Conservation (phyloP, 2,329 filamentous ascomycete species). For the Periconia sp. region DNA sequence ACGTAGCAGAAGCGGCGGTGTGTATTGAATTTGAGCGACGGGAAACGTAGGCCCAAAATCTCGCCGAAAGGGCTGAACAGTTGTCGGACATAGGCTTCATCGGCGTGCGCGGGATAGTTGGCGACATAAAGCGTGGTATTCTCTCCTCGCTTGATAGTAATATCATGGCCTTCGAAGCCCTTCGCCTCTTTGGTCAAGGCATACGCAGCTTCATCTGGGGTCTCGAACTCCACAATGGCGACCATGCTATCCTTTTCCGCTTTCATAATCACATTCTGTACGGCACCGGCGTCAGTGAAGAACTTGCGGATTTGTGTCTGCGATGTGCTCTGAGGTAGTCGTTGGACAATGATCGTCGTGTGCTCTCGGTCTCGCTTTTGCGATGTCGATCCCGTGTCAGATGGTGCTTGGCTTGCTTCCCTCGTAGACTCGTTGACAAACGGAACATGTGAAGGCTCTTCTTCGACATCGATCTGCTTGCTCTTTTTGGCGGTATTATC, state of each 20-base stretch:
- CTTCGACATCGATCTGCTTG: constrained; percentile 52
- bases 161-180: constrained; percentile 73
- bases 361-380: constrained; percentile 88
- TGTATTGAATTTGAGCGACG: constrained; percentile 87
- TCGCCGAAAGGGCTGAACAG: constrained; percentile 76
- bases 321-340: constrained; percentile 72
- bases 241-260: constrained; percentile 67
- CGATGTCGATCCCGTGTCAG: constrained; percentile 36
- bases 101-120: constrained; percentile 82
- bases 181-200: constrained; percentile 84
- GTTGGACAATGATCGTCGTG: constrained; percentile 80
- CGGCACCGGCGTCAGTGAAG: constrained; percentile 87
- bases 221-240: constrained; percentile 85
- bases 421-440: constrained; percentile 23
- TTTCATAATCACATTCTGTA: constrained; percentile 76
- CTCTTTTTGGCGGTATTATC: constrained; percentile 71
- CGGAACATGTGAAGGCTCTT: constrained; percentile 8
- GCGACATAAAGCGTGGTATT: constrained; percentile 86
- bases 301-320: constrained; percentile 82
- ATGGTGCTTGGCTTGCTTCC: constrained; percentile 43
- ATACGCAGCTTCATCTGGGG: constrained; percentile 78
- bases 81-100: constrained; percentile 71
- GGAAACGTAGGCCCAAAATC: constrained; percentile 85
- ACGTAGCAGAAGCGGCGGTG: constrained; percentile 95
- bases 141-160: constrained; percentile 76